Percentiles rank a stretch among this genome's conserved stretches.
These are phyloP conservation scores for Pleoardoris graminearum DNA, from an alignment of 2,329 filamentous ascomycete genomes.

Conservation along the genomic window DNA sequence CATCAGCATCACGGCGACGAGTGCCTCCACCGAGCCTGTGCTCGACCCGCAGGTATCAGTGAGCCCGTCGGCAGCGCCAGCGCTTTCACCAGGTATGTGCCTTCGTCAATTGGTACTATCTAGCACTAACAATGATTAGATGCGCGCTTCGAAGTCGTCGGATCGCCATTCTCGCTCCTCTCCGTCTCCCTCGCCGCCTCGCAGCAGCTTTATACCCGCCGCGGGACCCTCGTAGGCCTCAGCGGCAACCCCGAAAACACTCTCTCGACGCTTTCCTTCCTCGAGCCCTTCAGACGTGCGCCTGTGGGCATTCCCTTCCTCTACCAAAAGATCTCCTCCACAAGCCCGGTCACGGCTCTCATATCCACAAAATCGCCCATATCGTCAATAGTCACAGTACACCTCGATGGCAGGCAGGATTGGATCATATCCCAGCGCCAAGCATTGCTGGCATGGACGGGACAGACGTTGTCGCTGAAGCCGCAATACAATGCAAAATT, in stretches of 20 bases:
- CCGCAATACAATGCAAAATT: constrained; percentile 76
- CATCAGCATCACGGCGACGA: constrained; percentile 53
- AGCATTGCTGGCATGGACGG: constrained; percentile 94
- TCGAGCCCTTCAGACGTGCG: constrained; percentile 80
- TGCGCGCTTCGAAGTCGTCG: constrained; percentile 91
- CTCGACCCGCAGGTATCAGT: constrained; percentile 36
- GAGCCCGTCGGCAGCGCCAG: constrained; percentile 24
- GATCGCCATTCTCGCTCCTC: constrained; percentile 88
- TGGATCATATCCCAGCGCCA: constrained; percentile 91
- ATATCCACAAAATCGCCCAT: constrained; percentile 85
- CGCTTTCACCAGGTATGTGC: constrained; percentile 33
- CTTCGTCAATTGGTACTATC: neutral
- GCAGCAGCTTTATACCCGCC: constrained; percentile 87
- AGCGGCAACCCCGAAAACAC: constrained; percentile 90
- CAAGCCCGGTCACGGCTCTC: constrained; percentile 82
- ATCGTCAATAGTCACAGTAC: constrained; percentile 83
- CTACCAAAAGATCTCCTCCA: constrained; percentile 85
- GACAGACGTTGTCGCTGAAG: constrained; percentile 76
- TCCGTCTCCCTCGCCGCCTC: constrained; percentile 92
- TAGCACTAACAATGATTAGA: constrained; percentile 58
- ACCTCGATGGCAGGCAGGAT: constrained; percentile 90
- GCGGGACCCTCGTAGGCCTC: constrained; percentile 87
- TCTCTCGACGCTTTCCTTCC: constrained; percentile 83
- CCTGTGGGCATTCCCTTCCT: constrained; percentile 88
- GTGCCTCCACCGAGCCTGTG: constrained; percentile 45